Conservation (phyloP, 2,329 filamentous ascomycete genomes). For the Byssothecium circinans region DNA sequence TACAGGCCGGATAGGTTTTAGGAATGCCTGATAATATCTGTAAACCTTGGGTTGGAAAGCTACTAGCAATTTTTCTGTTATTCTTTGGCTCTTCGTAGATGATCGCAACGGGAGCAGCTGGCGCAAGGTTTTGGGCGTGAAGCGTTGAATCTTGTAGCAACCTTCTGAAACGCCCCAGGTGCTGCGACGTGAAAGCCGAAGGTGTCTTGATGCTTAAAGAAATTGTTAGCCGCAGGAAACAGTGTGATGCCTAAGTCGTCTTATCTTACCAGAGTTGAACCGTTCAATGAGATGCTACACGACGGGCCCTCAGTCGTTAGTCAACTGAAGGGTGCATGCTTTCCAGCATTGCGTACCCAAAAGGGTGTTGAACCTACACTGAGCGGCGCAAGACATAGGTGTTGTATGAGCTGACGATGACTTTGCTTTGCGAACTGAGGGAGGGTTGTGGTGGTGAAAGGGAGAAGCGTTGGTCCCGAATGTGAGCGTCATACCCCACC, state of each 20-base stretch:
- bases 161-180: too few relatives aligned
- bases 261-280: background rate
- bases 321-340: conserved; percentile 34
- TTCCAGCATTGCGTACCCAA: conserved; percentile 31
- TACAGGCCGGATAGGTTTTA: background rate
- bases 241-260: background rate
- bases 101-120: too few relatives aligned
- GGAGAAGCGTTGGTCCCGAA: background rate
- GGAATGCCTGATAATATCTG: too few relatives aligned
- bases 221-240: background rate
- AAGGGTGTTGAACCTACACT: conserved; percentile 36
- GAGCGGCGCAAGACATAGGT: conserved; percentile 13
- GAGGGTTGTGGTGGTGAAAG: background rate
- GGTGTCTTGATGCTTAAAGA: too few relatives aligned
- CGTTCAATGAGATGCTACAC: conserved; percentile 7
- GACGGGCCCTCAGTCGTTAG: conserved; percentile 22
- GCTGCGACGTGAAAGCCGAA: too few relatives aligned
- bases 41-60: too few relatives aligned
- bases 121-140: too few relatives aligned
- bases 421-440: background rate
- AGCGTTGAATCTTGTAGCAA: too few relatives aligned
- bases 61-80: too few relatives aligned
- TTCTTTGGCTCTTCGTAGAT: too few relatives aligned
- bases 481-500: conserved; percentile 4
- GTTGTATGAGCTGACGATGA: background rate